A percentile compares a stretch with the other conserved stretches of the same genome.
phyloP scores from a whole-genome alignment of 2,329 filamentous ascomycete genomes.

The Gnomoniopsis sp. region DNA sequence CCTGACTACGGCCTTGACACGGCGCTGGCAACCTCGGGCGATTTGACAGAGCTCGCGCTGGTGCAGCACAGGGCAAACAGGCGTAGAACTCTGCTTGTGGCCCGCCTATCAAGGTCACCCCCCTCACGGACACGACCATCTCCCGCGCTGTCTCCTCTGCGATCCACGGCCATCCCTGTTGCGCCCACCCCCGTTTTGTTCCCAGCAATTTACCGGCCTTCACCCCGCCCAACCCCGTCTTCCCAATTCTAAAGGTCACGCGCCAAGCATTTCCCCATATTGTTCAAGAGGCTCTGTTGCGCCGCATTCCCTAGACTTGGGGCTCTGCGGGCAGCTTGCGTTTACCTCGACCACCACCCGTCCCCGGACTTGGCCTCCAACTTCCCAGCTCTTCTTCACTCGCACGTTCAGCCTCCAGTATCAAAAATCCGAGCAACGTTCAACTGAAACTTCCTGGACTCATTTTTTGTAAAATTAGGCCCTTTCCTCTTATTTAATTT shows the following conservation, averaged over 20 bases:
- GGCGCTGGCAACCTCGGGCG: background rate
- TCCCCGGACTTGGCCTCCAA: constrained; percentile 6
- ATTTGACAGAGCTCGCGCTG: background rate
- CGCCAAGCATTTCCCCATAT: constrained; percentile 20
- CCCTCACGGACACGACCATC: constrained; percentile 2
- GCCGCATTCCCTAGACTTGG: constrained; percentile 18
- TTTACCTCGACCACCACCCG: constrained; percentile 16
- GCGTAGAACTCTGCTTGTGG: background rate
- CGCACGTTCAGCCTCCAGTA: background rate
- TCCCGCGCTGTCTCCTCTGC: background rate
- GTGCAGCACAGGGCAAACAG: background rate
- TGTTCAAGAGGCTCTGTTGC: constrained; percentile 15
- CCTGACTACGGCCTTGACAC: background rate
- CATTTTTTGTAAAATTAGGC: background rate
- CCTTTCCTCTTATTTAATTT: background rate
- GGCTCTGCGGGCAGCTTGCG: constrained; percentile 18
- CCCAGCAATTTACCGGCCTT: constrained; percentile 15
- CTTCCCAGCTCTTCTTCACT: background rate
- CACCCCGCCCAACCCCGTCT: constrained; percentile 9
- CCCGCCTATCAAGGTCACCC: background rate
- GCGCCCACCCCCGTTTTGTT: constrained; percentile 11
- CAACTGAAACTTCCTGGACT: background rate
- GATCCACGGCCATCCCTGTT: constrained; percentile 13
- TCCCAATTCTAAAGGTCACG: constrained; percentile 16
- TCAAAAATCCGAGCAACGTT: background rate